A percentile compares a stretch with the other conserved stretches of the same genome.
Conservation (phyloP, 805 yeast genomes). For the Candida railenensis region DNA sequence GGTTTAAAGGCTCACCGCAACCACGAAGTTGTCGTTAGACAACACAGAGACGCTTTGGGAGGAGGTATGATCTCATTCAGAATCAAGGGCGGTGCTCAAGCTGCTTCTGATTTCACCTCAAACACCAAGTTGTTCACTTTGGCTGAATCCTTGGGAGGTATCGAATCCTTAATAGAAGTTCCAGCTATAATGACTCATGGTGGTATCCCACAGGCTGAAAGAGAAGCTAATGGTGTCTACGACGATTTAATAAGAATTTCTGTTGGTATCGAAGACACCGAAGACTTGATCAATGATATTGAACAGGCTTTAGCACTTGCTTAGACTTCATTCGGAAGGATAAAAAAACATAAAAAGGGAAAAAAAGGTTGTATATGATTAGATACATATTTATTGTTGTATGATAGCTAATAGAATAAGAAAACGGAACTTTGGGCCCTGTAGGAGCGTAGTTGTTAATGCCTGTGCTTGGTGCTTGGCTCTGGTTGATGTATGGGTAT, state of each 20-base stretch:
- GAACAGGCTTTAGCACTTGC: conserved; percentile 57
- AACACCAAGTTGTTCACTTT: conserved; percentile 74
- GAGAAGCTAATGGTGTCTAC: conserved; percentile 77
- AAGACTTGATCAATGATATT: conserved; percentile 71
- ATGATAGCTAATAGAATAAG: background rate
- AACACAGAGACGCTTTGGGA: conserved; percentile 82
- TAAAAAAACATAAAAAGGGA: background rate
- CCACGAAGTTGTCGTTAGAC: conserved; percentile 62
- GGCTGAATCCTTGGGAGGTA: conserved; percentile 90
- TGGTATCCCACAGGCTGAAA: conserved; percentile 75
- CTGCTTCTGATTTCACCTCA: conserved; percentile 72
- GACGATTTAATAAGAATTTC: conserved; percentile 81
- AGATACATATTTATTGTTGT: background rate
- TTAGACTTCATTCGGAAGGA: background rate
- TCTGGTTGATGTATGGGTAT: too few species aligned
- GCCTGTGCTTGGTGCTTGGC: too few species aligned
- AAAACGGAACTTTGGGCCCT: background rate
- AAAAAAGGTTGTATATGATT: background rate
- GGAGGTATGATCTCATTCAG: conserved; percentile 93
- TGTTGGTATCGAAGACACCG: conserved; percentile 84
- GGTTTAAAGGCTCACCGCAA: conserved; percentile 68
- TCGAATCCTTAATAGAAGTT: conserved; percentile 81
- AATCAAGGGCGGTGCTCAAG: conserved; percentile 76
- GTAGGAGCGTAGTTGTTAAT: too few species aligned
- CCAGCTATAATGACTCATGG: conserved; percentile 94